Evolutionary conservation across 805 yeast species (phyloP).

Genomic region (Suhomyces prunicola): DNA sequence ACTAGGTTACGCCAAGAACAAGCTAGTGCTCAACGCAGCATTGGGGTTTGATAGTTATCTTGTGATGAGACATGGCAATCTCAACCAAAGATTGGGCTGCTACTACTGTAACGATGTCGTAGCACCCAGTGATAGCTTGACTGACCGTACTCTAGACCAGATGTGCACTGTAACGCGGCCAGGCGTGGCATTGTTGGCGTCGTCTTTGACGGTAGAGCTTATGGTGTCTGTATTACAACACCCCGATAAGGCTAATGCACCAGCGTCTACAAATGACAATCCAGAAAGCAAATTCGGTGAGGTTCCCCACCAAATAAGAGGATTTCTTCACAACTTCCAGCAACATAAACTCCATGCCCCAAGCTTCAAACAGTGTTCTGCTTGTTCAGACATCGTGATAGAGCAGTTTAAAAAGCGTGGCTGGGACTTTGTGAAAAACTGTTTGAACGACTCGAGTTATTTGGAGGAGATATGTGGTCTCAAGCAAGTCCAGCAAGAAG

Average conservation of each 20-base stretch:
- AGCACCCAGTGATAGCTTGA: constrained; percentile 86
- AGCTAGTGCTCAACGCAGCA: constrained; percentile 87
- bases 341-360: constrained; percentile 67
- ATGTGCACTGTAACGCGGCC: constrained; percentile 99
- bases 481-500: constrained; percentile 64
- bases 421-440: constrained; percentile 78
- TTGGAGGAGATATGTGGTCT: constrained; percentile 82
- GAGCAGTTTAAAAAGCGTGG: constrained; percentile 49
- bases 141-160: constrained; percentile 88
- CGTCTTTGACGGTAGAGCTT: constrained; percentile 83
- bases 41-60: constrained; percentile 90
- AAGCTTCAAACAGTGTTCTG: constrained; percentile 78
- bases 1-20: constrained; percentile 60
- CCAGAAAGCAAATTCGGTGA: constrained; percentile 49
- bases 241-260: constrained; percentile 46
- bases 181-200: constrained; percentile 87
- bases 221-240: constrained; percentile 73
- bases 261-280: constrained; percentile 31
- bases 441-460: constrained; percentile 62
- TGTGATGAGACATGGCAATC: constrained; percentile 88
- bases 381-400: constrained; percentile 67
- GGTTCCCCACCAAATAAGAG: constrained; percentile 88
- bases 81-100: constrained; percentile 59
- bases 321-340: constrained; percentile 67
- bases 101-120: constrained; percentile 95